These are phyloP conservation scores for Endogone sp. DNA, from an alignment of 192 early-diverging fungal genomes.

Conservation along the genomic window DNA sequence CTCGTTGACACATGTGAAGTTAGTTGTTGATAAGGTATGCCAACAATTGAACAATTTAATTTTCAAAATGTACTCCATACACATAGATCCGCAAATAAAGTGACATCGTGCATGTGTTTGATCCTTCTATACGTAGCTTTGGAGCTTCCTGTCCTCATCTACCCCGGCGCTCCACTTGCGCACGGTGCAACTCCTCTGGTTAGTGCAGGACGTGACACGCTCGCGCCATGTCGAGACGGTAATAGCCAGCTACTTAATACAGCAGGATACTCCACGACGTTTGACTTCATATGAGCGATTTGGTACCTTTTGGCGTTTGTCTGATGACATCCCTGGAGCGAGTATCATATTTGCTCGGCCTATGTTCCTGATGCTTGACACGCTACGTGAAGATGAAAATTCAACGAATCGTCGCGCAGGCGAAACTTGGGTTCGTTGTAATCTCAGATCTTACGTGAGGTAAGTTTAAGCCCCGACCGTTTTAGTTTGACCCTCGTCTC, in stretches of 20 bases:
- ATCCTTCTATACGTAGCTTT: too few relatives aligned
- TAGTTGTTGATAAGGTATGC: slow-evolving; percentile 43
- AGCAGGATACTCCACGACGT: slow-evolving; percentile 26
- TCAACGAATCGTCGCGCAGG: slow-evolving; percentile 53
- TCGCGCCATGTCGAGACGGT: slow-evolving; percentile 61
- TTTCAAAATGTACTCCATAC: neutral
- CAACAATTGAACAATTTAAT: neutral
- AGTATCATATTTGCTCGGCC: slow-evolving; percentile 62
- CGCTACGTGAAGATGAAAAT: slow-evolving; percentile 46
- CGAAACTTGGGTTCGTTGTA: slow-evolving; percentile 68
- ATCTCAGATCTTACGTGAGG: slow-evolving; percentile 49
- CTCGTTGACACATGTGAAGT: slow-evolving; percentile 25
- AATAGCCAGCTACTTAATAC: slow-evolving; percentile 45
- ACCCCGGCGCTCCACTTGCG: slow-evolving; percentile 53
- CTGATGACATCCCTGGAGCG: slow-evolving; percentile 39
- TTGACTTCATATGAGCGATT: slow-evolving; percentile 54
- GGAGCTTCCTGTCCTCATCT: slow-evolving; percentile 62
- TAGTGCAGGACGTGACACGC: slow-evolving; percentile 45
- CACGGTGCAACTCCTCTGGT: slow-evolving; percentile 63
- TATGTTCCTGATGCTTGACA: slow-evolving; percentile 77
- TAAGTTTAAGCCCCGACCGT: neutral
- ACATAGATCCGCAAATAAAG: too few relatives aligned
- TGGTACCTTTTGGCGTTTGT: slow-evolving; percentile 67
- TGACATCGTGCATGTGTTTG: too few relatives aligned
- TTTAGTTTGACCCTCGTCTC: neutral